Conservation (phyloP, 1,139 yeast species). For the Yarrowia galli region DNA sequence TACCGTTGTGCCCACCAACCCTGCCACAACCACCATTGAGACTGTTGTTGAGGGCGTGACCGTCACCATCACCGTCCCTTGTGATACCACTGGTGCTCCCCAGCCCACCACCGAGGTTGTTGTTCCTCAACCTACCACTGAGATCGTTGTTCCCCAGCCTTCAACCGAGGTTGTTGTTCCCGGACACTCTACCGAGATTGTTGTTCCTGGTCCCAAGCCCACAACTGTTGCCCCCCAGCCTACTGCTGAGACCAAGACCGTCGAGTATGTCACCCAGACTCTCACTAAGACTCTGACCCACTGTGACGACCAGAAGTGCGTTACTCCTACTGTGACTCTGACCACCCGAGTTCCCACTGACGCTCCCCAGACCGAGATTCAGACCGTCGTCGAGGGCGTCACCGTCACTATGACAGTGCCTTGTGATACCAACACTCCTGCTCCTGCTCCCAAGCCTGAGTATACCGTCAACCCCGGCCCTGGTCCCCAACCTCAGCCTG, state of each 20-base stretch:
- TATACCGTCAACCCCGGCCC: background rate
- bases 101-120: background rate
- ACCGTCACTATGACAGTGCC: constrained; percentile 10
- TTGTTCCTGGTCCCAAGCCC: background rate
- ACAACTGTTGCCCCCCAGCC: background rate
- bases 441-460: background rate
- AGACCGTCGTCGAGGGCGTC: constrained; percentile 11
- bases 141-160: background rate
- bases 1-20: constrained; percentile 41
- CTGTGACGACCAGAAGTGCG: constrained; percentile 2
- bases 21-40: constrained; percentile 44
- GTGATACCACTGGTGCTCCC: constrained; percentile 40
- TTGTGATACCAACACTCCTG: constrained; percentile 27
- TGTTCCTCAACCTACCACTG: constrained; percentile 14
- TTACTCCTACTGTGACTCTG: constrained; percentile 1
- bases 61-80: constrained; percentile 42
- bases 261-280: constrained; percentile 11
- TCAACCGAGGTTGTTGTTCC: background rate
- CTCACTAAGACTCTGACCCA: constrained; percentile 12
- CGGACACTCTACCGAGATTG: background rate
- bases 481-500: background rate
- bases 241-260: background rate
- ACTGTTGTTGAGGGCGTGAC: constrained; percentile 43
- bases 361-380: constrained; percentile 7
- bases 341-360: constrained; percentile 24